Evolutionary conservation across 108 stramenopile species (phyloP).

Genomic region (Cyclotella kingstonii): DNA sequence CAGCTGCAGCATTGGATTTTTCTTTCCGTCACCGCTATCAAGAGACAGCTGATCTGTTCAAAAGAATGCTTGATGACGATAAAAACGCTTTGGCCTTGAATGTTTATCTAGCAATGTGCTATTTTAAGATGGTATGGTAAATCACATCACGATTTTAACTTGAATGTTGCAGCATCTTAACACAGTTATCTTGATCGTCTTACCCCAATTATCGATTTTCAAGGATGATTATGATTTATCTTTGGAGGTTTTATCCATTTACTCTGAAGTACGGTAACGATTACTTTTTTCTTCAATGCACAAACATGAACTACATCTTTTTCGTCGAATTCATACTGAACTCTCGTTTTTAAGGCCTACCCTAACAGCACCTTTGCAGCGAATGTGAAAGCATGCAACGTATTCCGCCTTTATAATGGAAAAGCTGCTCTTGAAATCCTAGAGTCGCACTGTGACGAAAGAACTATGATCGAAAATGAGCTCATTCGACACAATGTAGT

Average conservation of each 20-base stretch:
- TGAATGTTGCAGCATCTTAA: too few relatives aligned
- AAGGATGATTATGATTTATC: constrained; percentile 74
- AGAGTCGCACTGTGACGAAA: constrained; percentile 52
- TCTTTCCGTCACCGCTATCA: constrained; percentile 70
- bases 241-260: constrained; percentile 76
- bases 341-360: constrained; percentile 5
- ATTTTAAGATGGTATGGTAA: constrained; percentile 71
- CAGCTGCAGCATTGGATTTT: constrained; percentile 82
- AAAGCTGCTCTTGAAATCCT: constrained; percentile 82
- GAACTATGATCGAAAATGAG: constrained; percentile 48
- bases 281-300: neutral
- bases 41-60: constrained; percentile 83
- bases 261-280: constrained; percentile 49
- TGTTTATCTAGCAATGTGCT: constrained; percentile 88
- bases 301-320: neutral
- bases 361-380: constrained; percentile 70
- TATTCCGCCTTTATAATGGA: constrained; percentile 82
- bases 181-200: neutral
- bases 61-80: constrained; percentile 66
- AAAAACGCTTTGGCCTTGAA: constrained; percentile 78
- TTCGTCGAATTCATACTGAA: neutral
- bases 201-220: neutral
- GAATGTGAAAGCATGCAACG: constrained; percentile 88
- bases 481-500: constrained; percentile 78
- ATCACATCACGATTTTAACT: too few relatives aligned